Base-by-base conservation (phyloP, 2,329 filamentous ascomycete genomes). In the Xenosphaeropsis pyriputrescens region DNA sequence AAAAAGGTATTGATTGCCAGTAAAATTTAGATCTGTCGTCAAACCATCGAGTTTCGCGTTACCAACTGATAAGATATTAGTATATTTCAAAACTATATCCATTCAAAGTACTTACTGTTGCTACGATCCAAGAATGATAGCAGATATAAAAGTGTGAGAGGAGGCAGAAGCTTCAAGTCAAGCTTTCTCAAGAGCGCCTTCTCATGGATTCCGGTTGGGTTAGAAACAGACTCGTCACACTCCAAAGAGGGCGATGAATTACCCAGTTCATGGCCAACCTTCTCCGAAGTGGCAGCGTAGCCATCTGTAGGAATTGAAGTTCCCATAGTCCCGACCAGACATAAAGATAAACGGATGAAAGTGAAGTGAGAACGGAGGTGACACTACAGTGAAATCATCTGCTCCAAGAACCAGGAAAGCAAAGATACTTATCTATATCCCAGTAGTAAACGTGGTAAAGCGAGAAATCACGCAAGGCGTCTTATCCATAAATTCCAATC, bases 61-160 rank as follows among this genome's bases (percentile, higher is more conserved):
- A 35, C 72, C 70, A 41, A 74, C 72, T 42, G n/a, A 72, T 73
- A 18, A 72, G 68, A n/a, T 14, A 11, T 32, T 7, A 32, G 30
- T 13, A 15, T n/a, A 3, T 32, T 6, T 6, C 7, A 11, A 26
- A 5, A 5, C 8, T 5, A 6, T 6, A 3, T 9, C 22, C 15
- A 16, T 32, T 32, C 6, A 16, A 17, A 18, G 6, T 5, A 18
- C 67, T 68, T 67, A 17, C 18, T 14, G 11, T 37, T 32, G 33
- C 38, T 32, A 29, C 79, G 65, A 52, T 85, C 82, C 6, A 88
- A 59, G 52, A 86, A 88, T 46, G 75, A 80, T 46, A 86, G 75
- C 12, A 86, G 64, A 52, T 89, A 89, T 13, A 82, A 57, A 6
- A 71, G 54, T 72, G 81, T 80, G 6, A 82, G 63, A n/a, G 82